phyloP scores from a whole-genome alignment of 2,329 filamentous ascomycete species.

The Metarhizium brunneum region DNA sequence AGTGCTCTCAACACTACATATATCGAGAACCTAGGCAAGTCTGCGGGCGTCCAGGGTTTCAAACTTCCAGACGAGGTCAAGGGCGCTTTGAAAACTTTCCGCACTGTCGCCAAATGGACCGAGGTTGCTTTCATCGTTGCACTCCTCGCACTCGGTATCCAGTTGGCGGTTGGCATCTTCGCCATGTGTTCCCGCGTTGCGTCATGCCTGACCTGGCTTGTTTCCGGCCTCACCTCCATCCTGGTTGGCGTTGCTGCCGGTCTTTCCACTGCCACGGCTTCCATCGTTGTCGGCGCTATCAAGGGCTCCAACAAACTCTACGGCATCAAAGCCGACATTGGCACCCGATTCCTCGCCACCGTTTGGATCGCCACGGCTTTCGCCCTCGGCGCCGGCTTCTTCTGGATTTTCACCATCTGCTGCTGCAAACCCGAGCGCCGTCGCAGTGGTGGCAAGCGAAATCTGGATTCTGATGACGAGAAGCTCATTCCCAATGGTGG shows the following conservation, averaged over 20 bases:
- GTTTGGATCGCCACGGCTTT: slow-evolving; percentile 78
- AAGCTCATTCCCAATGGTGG: slow-evolving; percentile 38
- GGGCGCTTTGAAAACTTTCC: slow-evolving; percentile 63
- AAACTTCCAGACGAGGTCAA: slow-evolving; percentile 59
- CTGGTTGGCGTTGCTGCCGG: slow-evolving; percentile 54
- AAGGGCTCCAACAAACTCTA: slow-evolving; percentile 56
- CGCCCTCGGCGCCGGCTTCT: slow-evolving; percentile 64
- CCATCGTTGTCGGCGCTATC: slow-evolving; percentile 50
- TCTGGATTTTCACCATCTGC: slow-evolving; percentile 89
- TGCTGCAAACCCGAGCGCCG: slow-evolving; percentile 59
- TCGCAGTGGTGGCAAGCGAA: slow-evolving; percentile 22
- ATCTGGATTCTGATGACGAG: slow-evolving; percentile 32
- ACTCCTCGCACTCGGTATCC: slow-evolving; percentile 57
- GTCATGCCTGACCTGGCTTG: slow-evolving; percentile 72
- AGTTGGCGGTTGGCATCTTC: slow-evolving; percentile 71
- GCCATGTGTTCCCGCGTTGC: slow-evolving; percentile 76
- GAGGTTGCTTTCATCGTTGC: slow-evolving; percentile 72
- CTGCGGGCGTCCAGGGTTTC: slow-evolving; percentile 41
- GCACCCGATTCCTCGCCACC: slow-evolving; percentile 58
- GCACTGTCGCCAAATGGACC: slow-evolving; percentile 69
- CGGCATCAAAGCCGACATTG: slow-evolving; percentile 57
- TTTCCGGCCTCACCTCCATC: slow-evolving; percentile 53
- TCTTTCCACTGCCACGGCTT: slow-evolving; percentile 66
- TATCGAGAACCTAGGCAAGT: slow-evolving; percentile 43
- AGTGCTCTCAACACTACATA: slow-evolving; percentile 54